Evolutionary conservation across 108 stramenopile genomes (phyloP), one percentile per base, ranked within the genome.

Genomic region (Discostella pseudostelligera): DNA sequence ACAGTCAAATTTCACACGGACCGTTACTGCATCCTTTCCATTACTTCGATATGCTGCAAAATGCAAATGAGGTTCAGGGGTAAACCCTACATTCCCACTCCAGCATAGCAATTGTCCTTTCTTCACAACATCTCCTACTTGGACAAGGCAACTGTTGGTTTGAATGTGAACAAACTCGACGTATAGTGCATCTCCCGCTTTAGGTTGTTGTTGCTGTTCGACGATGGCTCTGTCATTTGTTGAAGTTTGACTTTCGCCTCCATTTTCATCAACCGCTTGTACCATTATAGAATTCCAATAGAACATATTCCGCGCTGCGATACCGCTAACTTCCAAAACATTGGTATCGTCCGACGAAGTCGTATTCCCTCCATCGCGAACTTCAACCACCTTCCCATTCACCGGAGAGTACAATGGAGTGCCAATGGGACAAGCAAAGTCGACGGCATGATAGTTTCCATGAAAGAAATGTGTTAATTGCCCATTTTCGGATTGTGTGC

Each of bases 101-200:
- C 32, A 39, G 39, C 89, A 89, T 48, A 95, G 64, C 3, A 84
- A 63, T 67, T 88, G 83, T 44, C 94, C 94, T 48, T 51, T 67
- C 40, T 19, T 24, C 9, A 95, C 91, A 29, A 43, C 39, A 49
- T 95, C 90, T 0, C 94, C 90, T 8, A 53, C 57, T 62, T 72
- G 24, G 22, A 95, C 90, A 8, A 59, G 28, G n/a, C 43, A 58
- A 22, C 83, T 69, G 19, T 78, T 72, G 54, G 61, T 76, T 65
- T 83, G 79, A 50, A 92, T 89, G 65, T 95, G 94, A 0, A 95
- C 90, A 48, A 89, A 92, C 67, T 95, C 94, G 32, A 90, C 78
- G 68, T 79, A 86, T 0, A 92, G 60, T 55, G 85, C 80, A 35
- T 76, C 81, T n/a, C n/a, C n/a, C n/a, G n/a, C n/a, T n/a, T n/a